Conservation (phyloP, 208 protist species). For the Acanthamoeba sp. region DNA sequence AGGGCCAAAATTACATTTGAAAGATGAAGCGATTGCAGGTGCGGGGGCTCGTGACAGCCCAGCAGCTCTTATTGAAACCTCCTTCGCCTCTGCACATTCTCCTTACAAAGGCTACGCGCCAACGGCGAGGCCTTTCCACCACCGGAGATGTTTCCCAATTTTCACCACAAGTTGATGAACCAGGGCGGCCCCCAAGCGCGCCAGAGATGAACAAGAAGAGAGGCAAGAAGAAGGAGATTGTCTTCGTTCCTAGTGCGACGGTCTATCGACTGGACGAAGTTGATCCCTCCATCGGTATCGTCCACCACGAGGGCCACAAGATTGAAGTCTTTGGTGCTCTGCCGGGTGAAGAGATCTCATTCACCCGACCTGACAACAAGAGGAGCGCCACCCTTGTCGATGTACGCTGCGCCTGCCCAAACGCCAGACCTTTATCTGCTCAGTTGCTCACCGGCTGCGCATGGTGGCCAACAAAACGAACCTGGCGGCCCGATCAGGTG, state of each 20-base stretch:
- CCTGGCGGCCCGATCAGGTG: neutral
- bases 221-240: conserved; percentile 25
- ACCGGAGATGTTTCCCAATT: too few species aligned
- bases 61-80: too few species aligned
- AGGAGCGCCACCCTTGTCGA: conserved; percentile 12
- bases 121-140: too few species aligned
- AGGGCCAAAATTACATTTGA: too few species aligned
- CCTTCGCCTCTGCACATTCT: too few species aligned
- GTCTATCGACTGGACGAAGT: neutral
- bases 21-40: too few species aligned
- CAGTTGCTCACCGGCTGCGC: neutral
- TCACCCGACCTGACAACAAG: conserved; percentile 8
- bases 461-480: too few species aligned
- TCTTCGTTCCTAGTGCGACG: neutral
- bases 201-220: neutral
- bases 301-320: neutral
- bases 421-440: too few species aligned
- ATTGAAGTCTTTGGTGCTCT: conserved; percentile 21
- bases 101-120: too few species aligned
- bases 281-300: conserved; percentile 1
- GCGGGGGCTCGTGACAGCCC: too few species aligned
- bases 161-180: too few species aligned
- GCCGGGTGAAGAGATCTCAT: conserved; percentile 64
- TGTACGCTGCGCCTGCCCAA: too few species aligned
- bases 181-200: neutral